Evolutionary conservation across 148 eudicot genomes (phyloP).

Genomic region (Pharnaceum exiguum): DNA sequence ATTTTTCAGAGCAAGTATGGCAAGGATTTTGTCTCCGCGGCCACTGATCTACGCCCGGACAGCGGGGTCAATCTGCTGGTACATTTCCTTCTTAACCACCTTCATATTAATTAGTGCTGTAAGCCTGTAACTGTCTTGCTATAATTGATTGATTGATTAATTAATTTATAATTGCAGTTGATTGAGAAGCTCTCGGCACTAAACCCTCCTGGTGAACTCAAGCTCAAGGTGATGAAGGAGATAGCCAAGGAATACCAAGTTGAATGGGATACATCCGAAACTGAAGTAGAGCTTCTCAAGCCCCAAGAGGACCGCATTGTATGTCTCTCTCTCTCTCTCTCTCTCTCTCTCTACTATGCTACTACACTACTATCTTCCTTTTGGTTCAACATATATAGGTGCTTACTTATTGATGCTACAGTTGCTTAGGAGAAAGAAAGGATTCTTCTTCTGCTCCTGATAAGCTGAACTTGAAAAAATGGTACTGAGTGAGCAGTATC

Average conservation of each 20-base stretch:
- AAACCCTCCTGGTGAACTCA: conserved; percentile 38
- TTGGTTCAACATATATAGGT: neutral
- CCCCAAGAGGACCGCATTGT: conserved; percentile 89
- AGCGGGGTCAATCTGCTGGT: conserved; percentile 95
- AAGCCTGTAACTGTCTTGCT: no score
- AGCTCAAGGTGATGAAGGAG: conserved; percentile 74
- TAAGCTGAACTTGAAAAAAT: no score
- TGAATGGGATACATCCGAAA: conserved; percentile 81
- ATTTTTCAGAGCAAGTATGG: conserved; percentile 89
- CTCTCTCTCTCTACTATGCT: neutral
- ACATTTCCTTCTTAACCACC: no score
- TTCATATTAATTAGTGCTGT: no score
- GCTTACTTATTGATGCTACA: no score
- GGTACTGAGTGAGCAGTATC: no score
- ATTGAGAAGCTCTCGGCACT: conserved; percentile 41
- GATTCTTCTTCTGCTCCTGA: no score
- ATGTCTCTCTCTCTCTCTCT: conserved; percentile 22
- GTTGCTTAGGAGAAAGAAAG: no score
- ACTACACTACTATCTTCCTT: neutral
- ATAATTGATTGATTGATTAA: neutral
- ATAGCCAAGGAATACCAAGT: conserved; percentile 93
- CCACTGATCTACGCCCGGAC: conserved; percentile 89
- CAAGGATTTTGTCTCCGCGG: conserved; percentile 87
- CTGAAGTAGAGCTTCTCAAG: conserved; percentile 84
- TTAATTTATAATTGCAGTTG: conserved; percentile 22